Base-by-base conservation (phyloP, 352 stramenopile species). In the Globisporangium cederbergense region DNA sequence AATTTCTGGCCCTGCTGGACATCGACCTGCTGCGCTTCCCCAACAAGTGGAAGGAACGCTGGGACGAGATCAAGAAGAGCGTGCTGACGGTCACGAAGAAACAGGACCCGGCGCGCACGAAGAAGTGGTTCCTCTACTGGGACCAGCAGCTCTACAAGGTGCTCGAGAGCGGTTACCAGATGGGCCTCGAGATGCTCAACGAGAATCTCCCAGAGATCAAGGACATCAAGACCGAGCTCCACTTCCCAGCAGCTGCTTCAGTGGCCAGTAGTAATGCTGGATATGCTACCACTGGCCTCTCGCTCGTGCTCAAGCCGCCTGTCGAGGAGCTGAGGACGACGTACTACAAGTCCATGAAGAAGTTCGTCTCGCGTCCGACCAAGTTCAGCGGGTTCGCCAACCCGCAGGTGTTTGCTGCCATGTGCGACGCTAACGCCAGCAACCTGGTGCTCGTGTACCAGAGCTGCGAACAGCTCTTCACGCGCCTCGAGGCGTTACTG, bases 111-210 rank as follows among this genome's bases (percentile, higher is more conserved):
- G 74, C 89, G 7, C 84, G 90, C 9, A 96, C 94, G 36, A 80
- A 77, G 55, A 92, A 95, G 50, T 98, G 95, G 93, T 84, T 97
- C 22, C 62, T 88, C 6, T 97, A 95, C 68, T 98, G 95, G 96
- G 93, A 98, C 67, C 77, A 97, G 58, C 95, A 98, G 68, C 70
- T 98, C 22, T 98, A 98, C 78, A 98, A 98, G 58, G 91, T 95
- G 4, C 69, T 98, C 2, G 95, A 98, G 64, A 89, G 89, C 22
- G 91, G 88, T 2, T 98, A 98, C 58, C 88, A 97, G 63, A 81
- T 96, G n/a, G 96, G 93, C 0, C 79, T 98, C 3, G 95, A 98
- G 63, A 96, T 88, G 68, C 78, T 98, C 8, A 98, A 98, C 62
- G 90, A 98, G 52, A 93, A 96, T 55, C 66, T 98, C 2, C 81